Conservation (phyloP, 176 grass and related monocot species). For the Microstegium vimineum region DNA sequence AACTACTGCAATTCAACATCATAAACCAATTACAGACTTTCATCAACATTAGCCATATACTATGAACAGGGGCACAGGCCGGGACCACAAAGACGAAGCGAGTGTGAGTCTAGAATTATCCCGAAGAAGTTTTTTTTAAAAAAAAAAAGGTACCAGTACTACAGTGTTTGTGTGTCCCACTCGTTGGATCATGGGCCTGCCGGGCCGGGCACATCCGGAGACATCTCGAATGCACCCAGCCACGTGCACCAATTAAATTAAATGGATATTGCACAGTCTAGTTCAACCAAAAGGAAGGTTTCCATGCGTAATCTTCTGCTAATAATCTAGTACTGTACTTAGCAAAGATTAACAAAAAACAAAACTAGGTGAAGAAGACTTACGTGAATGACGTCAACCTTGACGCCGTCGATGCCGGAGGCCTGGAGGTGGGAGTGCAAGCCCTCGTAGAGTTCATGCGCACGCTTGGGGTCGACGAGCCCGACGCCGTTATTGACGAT, state of each 20-base stretch:
- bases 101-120: no score
- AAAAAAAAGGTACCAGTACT: background rate
- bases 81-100: no score
- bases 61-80: no score
- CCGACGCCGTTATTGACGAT: slow-evolving; percentile 74
- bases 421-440: slow-evolving; percentile 75
- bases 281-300: background rate
- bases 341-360: background rate
- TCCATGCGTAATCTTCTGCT: background rate
- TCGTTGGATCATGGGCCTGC: background rate
- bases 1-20: background rate
- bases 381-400: slow-evolving; percentile 95
- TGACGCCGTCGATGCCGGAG: slow-evolving; percentile 82
- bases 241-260: background rate
- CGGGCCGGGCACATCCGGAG: background rate
- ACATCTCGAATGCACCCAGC: background rate
- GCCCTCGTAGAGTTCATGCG: slow-evolving; percentile 61
- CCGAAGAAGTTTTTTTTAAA: no score
- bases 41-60: no score
- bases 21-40: no score
- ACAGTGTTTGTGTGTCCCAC: background rate
- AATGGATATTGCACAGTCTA: background rate
- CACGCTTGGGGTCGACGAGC: slow-evolving; percentile 56
- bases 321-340: background rate
- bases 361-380: background rate